These are phyloP conservation scores for Limtongia smithiae DNA, from an alignment of 805 yeast genomes.

Conservation along the genomic window DNA sequence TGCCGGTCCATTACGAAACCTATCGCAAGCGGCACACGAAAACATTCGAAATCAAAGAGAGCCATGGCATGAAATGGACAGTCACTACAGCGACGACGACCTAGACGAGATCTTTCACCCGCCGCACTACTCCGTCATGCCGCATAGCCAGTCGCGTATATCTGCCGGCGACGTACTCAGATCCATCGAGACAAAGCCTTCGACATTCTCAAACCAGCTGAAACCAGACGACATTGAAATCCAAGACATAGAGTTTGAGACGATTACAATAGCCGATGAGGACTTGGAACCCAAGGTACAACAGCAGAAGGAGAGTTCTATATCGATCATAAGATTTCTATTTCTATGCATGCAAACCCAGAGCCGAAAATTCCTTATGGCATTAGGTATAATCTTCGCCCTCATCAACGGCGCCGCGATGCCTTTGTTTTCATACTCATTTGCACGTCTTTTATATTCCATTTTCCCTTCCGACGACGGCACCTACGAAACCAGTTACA, in stretches of 20 bases:
- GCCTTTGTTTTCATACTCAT: constrained; percentile 75
- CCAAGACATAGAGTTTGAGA: not conserved
- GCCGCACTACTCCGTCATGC: no score
- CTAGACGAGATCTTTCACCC: no score
- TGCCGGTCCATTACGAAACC: constrained; percentile 8
- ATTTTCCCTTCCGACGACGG: constrained; percentile 48
- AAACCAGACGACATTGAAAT: not conserved
- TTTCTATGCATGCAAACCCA: constrained; percentile 4
- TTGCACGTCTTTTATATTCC: constrained; percentile 64
- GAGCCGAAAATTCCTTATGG: constrained; percentile 27
- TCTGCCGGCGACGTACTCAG: no score
- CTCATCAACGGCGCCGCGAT: constrained; percentile 58
- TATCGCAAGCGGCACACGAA: not conserved
- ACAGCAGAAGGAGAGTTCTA: not conserved
- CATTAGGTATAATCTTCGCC: constrained; percentile 53
- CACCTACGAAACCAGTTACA: constrained; percentile 30
- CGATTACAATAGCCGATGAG: not conserved
- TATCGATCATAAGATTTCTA: not conserved
- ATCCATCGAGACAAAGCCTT: no score
- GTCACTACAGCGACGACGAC: not conserved
- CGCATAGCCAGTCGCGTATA: no score
- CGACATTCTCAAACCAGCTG: no score
- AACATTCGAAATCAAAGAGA: not conserved
- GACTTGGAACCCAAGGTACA: not conserved
- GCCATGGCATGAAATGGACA: not conserved